These are phyloP conservation scores for Agrocybe pediades DNA, from an alignment of 768 basidiomycete genomes.

Conservation along the genomic window DNA sequence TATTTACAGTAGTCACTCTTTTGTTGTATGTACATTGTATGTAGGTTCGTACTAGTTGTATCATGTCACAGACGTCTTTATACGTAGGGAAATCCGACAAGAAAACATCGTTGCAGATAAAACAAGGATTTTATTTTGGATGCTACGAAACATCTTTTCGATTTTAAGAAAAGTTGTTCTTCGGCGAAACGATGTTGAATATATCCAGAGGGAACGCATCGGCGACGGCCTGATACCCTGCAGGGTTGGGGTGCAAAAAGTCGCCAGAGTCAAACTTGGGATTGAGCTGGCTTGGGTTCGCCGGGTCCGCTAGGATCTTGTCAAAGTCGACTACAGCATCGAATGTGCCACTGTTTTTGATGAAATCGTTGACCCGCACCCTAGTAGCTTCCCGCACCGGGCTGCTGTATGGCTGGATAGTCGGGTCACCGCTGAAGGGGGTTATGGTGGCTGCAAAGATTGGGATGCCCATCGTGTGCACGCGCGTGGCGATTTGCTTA, in stretches of 20 bases:
- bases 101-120: too few species aligned
- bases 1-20: too few species aligned
- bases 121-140: background rate
- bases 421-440: constrained; percentile 39
- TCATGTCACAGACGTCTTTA: too few species aligned
- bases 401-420: constrained; percentile 39
- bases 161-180: background rate
- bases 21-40: too few species aligned
- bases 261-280: constrained; percentile 45
- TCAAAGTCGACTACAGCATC: constrained; percentile 53
- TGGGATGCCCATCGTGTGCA: constrained; percentile 43
- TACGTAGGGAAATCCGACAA: too few species aligned
- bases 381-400: constrained; percentile 41
- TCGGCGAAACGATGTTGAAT: constrained; percentile 23
- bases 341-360: constrained; percentile 41
- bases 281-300: constrained; percentile 35
- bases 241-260: constrained; percentile 48
- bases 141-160: background rate
- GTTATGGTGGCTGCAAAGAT: constrained; percentile 55
- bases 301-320: constrained; percentile 38
- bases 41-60: too few species aligned
- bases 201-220: constrained; percentile 40
- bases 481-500: constrained; percentile 44
- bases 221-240: constrained; percentile 45
- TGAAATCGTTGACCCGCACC: constrained; percentile 44